Evolutionary conservation across 352 stramenopile species (phyloP).

Genomic region (Pythium phragmitis): DNA sequence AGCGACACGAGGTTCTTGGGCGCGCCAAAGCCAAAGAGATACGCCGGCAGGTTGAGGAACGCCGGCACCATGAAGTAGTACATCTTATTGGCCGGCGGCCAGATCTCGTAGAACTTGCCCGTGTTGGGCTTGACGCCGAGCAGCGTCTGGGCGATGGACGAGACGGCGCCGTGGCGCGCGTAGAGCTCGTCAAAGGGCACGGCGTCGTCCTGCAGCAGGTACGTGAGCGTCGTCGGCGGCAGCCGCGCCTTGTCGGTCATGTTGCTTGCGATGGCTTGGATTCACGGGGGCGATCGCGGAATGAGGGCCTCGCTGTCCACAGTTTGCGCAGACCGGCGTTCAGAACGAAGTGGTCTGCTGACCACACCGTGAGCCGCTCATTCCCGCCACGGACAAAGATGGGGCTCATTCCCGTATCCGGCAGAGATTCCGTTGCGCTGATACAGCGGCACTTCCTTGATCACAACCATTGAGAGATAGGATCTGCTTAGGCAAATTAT

Average conservation of each 20-base stretch:
- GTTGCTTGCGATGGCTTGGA: background rate
- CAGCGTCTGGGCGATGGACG: slow-evolving; percentile 22
- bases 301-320: background rate
- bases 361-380: no score
- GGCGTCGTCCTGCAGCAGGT: slow-evolving; percentile 22
- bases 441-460: no score
- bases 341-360: no score
- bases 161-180: slow-evolving; percentile 21
- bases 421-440: no score
- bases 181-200: slow-evolving; percentile 22
- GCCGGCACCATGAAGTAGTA: slow-evolving; percentile 29
- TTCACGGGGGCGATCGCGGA: background rate
- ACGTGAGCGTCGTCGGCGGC: slow-evolving; percentile 20
- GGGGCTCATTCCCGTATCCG: no score
- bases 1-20: slow-evolving; percentile 24
- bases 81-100: slow-evolving; percentile 25
- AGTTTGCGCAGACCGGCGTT: background rate
- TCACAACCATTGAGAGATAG: no score
- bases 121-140: slow-evolving; percentile 27
- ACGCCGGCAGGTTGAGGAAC: slow-evolving; percentile 26
- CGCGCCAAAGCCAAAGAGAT: slow-evolving; percentile 24
- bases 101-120: slow-evolving; percentile 30
- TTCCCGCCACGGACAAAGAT: no score
- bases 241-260: slow-evolving; percentile 15
- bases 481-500: no score